Percentiles rank a stretch among this genome's conserved stretches.
phyloP scores from a whole-genome alignment of 768 basidiomycete species.

The Rhodosporidiobolus odoratus region DNA sequence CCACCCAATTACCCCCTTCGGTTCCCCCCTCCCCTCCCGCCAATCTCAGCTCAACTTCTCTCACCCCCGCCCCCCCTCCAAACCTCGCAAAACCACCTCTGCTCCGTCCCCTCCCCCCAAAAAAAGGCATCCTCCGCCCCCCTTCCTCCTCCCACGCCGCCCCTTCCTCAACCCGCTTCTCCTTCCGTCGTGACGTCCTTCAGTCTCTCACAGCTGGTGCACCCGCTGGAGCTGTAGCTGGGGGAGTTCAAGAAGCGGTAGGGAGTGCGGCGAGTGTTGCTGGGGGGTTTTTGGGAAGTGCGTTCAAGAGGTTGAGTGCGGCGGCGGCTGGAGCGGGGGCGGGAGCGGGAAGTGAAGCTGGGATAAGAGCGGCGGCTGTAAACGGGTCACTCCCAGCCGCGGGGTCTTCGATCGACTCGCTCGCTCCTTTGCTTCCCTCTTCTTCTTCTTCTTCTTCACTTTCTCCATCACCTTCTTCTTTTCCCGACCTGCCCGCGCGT shows the following conservation, averaged over 20 bases:
- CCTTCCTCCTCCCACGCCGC: conserved; percentile 21
- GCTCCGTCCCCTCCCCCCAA: conserved; percentile 10
- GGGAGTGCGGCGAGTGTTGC: conserved; percentile 14
- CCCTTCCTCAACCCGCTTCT: conserved; percentile 33
- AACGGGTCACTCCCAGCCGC: background rate
- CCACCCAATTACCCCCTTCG: background rate
- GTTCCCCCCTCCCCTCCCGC: background rate
- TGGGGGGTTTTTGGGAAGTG: conserved; percentile 24
- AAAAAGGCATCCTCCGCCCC: conserved; percentile 38
- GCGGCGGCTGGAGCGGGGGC: background rate
- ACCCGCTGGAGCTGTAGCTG: conserved; percentile 4
- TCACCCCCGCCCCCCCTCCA: background rate
- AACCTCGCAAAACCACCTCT: no score
- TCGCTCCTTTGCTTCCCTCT: background rate
- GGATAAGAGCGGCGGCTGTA: background rate
- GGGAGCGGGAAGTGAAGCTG: no score
- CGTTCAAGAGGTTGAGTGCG: conserved; percentile 17
- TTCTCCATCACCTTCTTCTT: background rate
- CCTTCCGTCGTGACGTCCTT: conserved; percentile 40
- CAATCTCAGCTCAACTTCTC: background rate
- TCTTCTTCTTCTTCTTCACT: background rate
- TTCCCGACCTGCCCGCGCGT: background rate
- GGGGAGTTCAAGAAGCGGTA: conserved; percentile 9
- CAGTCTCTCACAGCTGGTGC: conserved; percentile 25
- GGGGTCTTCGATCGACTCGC: background rate